A percentile compares a stretch with the other conserved stretches of the same genome.
phyloP scores from a whole-genome alignment of 2,329 filamentous ascomycete species.

The Colletotrichum endophyticum region DNA sequence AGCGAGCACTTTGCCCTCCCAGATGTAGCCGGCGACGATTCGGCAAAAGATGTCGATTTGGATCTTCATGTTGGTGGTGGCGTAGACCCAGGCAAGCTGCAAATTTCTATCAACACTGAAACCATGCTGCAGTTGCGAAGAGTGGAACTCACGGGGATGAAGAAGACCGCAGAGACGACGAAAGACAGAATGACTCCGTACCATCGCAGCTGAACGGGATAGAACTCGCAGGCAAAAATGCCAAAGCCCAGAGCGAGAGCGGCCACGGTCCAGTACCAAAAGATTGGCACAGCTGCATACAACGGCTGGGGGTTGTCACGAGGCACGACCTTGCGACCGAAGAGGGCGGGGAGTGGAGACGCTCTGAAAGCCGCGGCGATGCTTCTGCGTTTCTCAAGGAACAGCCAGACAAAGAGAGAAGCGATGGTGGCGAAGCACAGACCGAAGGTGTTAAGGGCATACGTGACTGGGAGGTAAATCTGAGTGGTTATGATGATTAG shows the following conservation, averaged over 20 bases:
- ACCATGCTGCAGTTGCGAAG: accelerated
- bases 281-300: constrained; percentile 24
- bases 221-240: constrained; percentile 33
- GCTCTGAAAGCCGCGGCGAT: constrained; percentile 9
- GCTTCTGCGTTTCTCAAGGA: constrained; percentile 32
- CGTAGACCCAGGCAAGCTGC: constrained; percentile 36
- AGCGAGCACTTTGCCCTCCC: constrained; percentile 44
- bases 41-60: constrained; percentile 50
- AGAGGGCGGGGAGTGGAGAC: background rate
- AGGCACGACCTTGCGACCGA: background rate
- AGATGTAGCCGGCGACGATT: constrained; percentile 48
- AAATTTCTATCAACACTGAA: background rate
- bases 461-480: constrained; percentile 49
- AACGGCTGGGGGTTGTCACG: constrained; percentile 9
- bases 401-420: constrained; percentile 34
- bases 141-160: constrained; percentile 27
- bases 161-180: constrained; percentile 30
- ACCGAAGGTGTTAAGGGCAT: constrained; percentile 54
- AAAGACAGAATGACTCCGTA: constrained; percentile 34
- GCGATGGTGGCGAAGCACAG: constrained; percentile 57
- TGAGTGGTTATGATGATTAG: background rate
- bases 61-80: constrained; percentile 47
- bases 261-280: constrained; percentile 28
- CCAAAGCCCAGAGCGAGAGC: constrained; percentile 27
- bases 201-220: constrained; percentile 34